These are phyloP conservation scores for Neurospora sp. DNA, from an alignment of 495 filamentous ascomycete genomes.

Conservation along the genomic window DNA sequence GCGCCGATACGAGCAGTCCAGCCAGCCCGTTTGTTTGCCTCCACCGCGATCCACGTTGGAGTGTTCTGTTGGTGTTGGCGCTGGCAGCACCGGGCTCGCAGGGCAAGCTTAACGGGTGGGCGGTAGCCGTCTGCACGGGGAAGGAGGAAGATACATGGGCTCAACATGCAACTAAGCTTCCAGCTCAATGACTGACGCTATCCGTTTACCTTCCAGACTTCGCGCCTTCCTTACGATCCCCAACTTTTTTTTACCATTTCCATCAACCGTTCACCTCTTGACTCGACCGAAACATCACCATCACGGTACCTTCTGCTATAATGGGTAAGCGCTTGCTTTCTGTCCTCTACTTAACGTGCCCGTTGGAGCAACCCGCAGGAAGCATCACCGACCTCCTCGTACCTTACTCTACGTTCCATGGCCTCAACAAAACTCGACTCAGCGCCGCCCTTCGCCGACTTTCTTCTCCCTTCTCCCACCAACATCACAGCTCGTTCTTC, in stretches of 20 bases:
- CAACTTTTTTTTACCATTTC: background rate
- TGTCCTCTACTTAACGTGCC: conserved; percentile 18
- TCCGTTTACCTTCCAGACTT: conserved; percentile 13
- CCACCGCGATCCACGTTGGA: background rate
- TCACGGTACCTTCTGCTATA: conserved; percentile 17
- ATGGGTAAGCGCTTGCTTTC: conserved; percentile 41
- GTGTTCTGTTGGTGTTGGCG: background rate
- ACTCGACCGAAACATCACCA: background rate
- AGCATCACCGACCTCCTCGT: conserved; percentile 17
- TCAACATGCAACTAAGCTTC: background rate
- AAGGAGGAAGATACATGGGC: background rate
- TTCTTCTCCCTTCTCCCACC: conserved; percentile 4
- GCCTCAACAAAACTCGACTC: conserved; percentile 7
- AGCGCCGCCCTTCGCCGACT: background rate
- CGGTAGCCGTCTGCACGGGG: background rate
- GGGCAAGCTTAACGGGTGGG: background rate
- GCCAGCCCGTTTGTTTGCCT: background rate
- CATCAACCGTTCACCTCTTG: background rate
- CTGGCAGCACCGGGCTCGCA: background rate
- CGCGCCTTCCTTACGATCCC: conserved; percentile 17
- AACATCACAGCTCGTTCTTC: conserved; percentile 13
- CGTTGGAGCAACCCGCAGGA: conserved; percentile 20
- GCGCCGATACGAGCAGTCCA: background rate
- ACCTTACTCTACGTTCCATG: conserved; percentile 6
- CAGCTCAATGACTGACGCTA: conserved; percentile 14